Percentiles rank a stretch among this genome's conserved stretches.
Evolutionary conservation across 2,329 filamentous ascomycete genomes (phyloP).

Genomic region (Aspergillus uvarum): DNA sequence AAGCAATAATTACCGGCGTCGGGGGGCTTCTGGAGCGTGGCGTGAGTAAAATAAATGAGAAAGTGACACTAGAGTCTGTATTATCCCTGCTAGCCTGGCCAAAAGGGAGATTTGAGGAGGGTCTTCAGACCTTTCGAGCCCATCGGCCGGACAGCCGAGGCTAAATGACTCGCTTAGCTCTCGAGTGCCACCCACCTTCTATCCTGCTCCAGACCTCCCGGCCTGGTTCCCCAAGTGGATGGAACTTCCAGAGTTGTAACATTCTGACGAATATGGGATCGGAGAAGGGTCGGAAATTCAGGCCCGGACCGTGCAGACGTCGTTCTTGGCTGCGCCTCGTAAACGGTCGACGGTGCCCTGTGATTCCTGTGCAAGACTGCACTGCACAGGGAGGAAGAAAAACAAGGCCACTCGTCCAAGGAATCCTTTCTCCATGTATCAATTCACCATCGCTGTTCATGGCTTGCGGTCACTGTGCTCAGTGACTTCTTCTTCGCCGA

Average conservation of each 20-base stretch:
- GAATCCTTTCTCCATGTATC: neutral
- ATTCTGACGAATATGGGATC: neutral
- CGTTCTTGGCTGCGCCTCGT: neutral
- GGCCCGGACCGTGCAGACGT: neutral
- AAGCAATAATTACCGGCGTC: neutral
- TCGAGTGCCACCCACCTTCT: neutral
- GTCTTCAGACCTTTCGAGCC: neutral
- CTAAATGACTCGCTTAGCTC: neutral
- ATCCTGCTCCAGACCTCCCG: neutral
- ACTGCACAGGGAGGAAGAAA: neutral
- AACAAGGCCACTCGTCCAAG: neutral
- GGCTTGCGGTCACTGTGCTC: neutral
- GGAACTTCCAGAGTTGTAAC: neutral
- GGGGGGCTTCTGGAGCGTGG: neutral
- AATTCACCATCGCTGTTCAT: neutral
- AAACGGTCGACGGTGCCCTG: neutral
- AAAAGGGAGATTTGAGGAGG: neutral
- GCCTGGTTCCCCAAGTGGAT: neutral
- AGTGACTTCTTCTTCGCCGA: neutral
- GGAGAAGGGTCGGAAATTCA: neutral
- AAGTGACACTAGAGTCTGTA: neutral
- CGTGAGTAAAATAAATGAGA: neutral
- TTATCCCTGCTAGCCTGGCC: neutral
- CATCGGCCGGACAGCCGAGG: neutral
- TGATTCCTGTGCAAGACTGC: neutral